Evolutionary conservation across 1,139 yeast species (phyloP), one percentile per base, ranked within the genome.

Genomic region (Wickerhamomyces sp.): DNA sequence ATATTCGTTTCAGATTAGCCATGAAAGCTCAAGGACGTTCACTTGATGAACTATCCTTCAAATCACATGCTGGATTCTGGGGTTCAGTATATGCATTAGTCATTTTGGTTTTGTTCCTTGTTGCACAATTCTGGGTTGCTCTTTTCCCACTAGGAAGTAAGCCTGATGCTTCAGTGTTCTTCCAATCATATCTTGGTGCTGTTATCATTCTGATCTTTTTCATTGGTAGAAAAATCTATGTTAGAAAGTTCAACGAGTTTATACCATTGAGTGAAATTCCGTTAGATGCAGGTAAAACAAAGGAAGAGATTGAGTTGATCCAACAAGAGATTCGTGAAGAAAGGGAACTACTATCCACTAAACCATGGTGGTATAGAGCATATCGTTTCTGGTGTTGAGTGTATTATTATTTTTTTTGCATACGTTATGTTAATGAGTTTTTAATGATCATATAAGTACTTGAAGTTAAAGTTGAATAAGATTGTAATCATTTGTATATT

Each of bases 51-150:
- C 67, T 86, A 45, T 72, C 82, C 4, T 85, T 72, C 61, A 67
- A 66, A 42, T 72, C 92, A 3, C 83, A 76, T 51, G 72, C 76
- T 42, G 95, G 95, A 39, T 56, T 75, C n/a, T 51, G 58, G 46
- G 95, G 95, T 36, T 82, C 94, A 2, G 61, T 58, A 47, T 72
- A 73, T 49, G 89, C 92, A 36, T 56, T 74, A 15, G 41, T 61
- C 10, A 59, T 86, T 45, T 78, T 80, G 56, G 42, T 72, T 34
- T 65, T 79, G 47, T 79, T 85, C 41, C 64, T 86, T 46, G 63
- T 76, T 45, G 83, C 86, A 29, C 92, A 85, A 66, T 78, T 82
- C 61, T 82, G 87, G 86, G 67, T 77, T 39, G 83, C 87, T 8
- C 62, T 82, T 37, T 81, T 64, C 66, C 90, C 90, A 40, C 53